A percentile compares a stretch with the other conserved stretches of the same genome.
phyloP scores from a whole-genome alignment of 768 basidiomycete genomes.

The Gymnopilus dilepis region DNA sequence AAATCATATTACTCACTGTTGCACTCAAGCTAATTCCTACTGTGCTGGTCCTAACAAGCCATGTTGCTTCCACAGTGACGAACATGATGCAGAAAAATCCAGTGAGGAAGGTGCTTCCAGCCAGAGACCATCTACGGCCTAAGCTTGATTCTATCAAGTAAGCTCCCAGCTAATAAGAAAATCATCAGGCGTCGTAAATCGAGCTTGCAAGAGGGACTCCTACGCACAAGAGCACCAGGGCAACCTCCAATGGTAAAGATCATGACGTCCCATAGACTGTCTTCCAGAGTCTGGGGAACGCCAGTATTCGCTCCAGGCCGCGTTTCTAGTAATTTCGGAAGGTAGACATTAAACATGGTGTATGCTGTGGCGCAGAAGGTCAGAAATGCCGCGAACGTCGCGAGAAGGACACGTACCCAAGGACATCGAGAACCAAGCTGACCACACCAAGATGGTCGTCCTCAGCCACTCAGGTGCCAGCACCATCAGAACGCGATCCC shows the following conservation, averaged over 20 bases:
- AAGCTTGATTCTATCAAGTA: conserved; percentile 74
- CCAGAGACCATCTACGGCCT: conserved; percentile 76
- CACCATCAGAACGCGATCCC: conserved; percentile 70
- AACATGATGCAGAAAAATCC: conserved; percentile 78
- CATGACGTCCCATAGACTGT: conserved; percentile 84
- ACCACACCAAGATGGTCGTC: conserved; percentile 84
- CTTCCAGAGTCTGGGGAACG: conserved; percentile 53
- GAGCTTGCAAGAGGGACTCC: conserved; percentile 4
- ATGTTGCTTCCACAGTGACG: conserved; percentile 56
- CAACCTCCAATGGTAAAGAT: conserved; percentile 86
- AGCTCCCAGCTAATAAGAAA: conserved; percentile 70
- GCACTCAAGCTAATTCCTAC: conserved; percentile 80
- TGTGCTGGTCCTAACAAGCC: conserved; percentile 68
- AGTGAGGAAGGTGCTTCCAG: conserved; percentile 76
- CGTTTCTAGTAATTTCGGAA: conserved; percentile 85
- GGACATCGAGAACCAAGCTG: conserved; percentile 75
- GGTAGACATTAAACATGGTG: conserved; percentile 93
- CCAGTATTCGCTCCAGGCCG: conserved; percentile 32
- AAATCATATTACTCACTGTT: conserved; percentile 52
- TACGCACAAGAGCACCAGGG: conserved; percentile 79
- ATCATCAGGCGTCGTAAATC: neutral
- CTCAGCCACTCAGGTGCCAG: conserved; percentile 75
- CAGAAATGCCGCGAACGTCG: neutral
- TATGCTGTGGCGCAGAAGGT: conserved; percentile 51
- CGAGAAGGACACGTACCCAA: conserved; percentile 55